A percentile compares a stretch with the other conserved stretches of the same genome.
These are phyloP conservation scores for Saussurea involucrata DNA, from an alignment of 129 eudicot species.

Conservation along the genomic window DNA sequence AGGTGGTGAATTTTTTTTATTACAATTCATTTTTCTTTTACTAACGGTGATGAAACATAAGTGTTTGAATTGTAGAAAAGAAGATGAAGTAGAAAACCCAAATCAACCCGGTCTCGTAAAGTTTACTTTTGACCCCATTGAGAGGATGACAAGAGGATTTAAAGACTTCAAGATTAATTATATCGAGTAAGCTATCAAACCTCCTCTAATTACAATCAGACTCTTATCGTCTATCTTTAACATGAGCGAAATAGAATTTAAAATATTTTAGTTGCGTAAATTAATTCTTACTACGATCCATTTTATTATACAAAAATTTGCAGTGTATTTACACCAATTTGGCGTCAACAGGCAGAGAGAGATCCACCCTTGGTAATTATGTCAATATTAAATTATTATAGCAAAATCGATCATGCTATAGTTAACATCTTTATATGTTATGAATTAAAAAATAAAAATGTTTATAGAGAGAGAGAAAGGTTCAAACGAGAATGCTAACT, in stretches of 20 bases:
- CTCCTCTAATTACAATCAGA: background rate
- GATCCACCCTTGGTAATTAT: slow-evolving; percentile 24
- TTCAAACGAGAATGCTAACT: too few relatives aligned
- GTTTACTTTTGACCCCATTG: slow-evolving; percentile 2
- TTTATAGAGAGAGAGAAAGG: too few relatives aligned
- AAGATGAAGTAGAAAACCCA: slow-evolving; percentile 3
- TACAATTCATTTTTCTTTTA: background rate
- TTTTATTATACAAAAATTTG: background rate
- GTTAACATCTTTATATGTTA: too few relatives aligned
- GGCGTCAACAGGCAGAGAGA: slow-evolving; percentile 11
- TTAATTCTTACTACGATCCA: background rate
- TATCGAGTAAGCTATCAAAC: slow-evolving; percentile 12
- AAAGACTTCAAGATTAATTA: slow-evolving; percentile 15
- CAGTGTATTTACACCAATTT: slow-evolving; percentile 17
- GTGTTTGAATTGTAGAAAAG: background rate
- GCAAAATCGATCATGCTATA: too few relatives aligned
- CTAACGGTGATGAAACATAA: background rate
- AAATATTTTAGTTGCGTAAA: background rate
- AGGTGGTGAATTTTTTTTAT: background rate
- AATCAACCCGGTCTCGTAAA: background rate
- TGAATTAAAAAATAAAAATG: too few relatives aligned
- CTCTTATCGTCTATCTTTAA: too few relatives aligned
- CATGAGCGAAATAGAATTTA: background rate
- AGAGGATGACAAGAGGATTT: slow-evolving; percentile 21
- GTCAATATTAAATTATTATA: background rate